phyloP scores from a whole-genome alignment of 1,284 basidiomycete species.

The Macrocybe sp. region DNA sequence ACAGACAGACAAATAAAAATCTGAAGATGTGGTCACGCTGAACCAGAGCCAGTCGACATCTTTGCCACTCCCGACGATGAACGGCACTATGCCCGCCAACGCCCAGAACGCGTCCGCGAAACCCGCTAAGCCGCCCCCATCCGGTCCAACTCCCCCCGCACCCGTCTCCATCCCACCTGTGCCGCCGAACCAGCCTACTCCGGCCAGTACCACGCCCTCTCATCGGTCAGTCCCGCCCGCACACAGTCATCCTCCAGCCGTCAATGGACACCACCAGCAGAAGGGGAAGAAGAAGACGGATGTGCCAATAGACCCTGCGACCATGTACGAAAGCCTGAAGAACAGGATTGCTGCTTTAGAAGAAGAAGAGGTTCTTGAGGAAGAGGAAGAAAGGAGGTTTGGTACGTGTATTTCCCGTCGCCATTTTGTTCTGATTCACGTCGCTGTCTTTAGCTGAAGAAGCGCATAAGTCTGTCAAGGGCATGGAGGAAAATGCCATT shows the following conservation, averaged over 20 bases:
- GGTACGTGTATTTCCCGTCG: slow-evolving; percentile 39
- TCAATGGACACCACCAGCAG: slow-evolving; percentile 38
- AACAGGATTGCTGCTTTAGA: slow-evolving; percentile 80
- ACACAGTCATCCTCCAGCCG: slow-evolving; percentile 26
- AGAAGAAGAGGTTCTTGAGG: slow-evolving; percentile 77
- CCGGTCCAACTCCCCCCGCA: slow-evolving; percentile 56
- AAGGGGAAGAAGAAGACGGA: slow-evolving; percentile 68
- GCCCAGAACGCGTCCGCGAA: slow-evolving; percentile 24
- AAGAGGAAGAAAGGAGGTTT: slow-evolving; percentile 74
- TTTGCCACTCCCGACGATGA: slow-evolving; percentile 28
- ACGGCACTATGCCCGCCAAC: slow-evolving; percentile 26
- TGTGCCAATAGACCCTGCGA: slow-evolving; percentile 67
- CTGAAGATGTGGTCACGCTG: too few species aligned
- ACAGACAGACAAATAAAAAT: too few species aligned
- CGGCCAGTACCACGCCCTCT: slow-evolving; percentile 19
- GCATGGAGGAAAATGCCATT: slow-evolving; percentile 71
- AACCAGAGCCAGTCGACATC: slow-evolving; percentile 7
- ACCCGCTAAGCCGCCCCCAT: slow-evolving; percentile 37
- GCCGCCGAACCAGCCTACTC: slow-evolving; percentile 28
- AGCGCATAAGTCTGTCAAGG: slow-evolving; percentile 75
- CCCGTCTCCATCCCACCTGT: slow-evolving; percentile 45
- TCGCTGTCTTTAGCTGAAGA: slow-evolving; percentile 58
- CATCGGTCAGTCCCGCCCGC: slow-evolving; percentile 21
- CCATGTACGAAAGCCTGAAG: slow-evolving; percentile 82
- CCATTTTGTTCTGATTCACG: slow-evolving; percentile 10